Evolutionary conservation across 129 eudicot genomes (phyloP).

Genomic region (Artemisia tridentata): DNA sequence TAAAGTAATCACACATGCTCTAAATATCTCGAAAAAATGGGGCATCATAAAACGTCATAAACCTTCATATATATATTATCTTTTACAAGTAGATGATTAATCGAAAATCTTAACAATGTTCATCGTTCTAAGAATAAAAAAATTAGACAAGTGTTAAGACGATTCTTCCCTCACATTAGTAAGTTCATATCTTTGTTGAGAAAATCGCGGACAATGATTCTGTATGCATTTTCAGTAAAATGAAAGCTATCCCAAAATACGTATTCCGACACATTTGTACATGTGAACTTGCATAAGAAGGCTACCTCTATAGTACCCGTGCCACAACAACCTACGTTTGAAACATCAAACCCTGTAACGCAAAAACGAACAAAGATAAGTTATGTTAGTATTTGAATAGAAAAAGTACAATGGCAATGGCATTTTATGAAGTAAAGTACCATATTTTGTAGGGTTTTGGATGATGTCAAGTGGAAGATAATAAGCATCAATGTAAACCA

Average conservation of each 20-base stretch:
- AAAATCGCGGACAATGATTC: constrained; percentile 38
- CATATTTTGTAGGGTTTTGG: constrained; percentile 48
- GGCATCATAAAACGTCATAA: background rate
- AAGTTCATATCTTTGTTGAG: constrained; percentile 33
- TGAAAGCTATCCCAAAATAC: constrained; percentile 86
- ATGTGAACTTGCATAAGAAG: constrained; percentile 53
- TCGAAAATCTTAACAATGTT: background rate
- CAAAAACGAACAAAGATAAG: background rate
- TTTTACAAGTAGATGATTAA: background rate
- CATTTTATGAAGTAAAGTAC: constrained; percentile 18
- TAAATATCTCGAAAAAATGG: background rate
- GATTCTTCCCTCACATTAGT: constrained; percentile 7
- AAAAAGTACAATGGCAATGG: too few relatives aligned
- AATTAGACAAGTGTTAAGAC: background rate
- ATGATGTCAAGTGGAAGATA: constrained; percentile 54
- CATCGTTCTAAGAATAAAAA: background rate
- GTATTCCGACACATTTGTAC: constrained; percentile 48
- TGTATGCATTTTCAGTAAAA: constrained; percentile 60
- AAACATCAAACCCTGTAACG: constrained; percentile 48
- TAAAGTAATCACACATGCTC: background rate
- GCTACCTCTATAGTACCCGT: constrained; percentile 75
- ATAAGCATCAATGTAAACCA: constrained; percentile 57
- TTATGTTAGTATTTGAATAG: too few relatives aligned
- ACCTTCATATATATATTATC: background rate
- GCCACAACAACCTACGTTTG: constrained; percentile 67